A percentile compares a stretch with the other conserved stretches of the same genome.
Conservation (phyloP, 2,329 filamentous ascomycete genomes). For the Fusarium continuum region DNA sequence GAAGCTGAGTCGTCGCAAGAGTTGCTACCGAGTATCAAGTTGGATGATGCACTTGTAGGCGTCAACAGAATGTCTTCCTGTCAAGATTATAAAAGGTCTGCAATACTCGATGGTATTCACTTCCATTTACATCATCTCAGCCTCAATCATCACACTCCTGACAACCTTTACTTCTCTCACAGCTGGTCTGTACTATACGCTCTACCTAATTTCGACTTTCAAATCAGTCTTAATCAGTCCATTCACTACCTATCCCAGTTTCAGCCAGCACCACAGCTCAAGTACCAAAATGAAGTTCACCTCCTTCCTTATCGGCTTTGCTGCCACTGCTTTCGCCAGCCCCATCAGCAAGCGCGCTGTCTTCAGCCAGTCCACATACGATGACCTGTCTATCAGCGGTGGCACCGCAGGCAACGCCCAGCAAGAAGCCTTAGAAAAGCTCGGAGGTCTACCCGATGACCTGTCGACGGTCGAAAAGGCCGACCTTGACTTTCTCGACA, state of each 20-base stretch:
- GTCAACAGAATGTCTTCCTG: fast-evolving
- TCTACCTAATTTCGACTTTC: background rate
- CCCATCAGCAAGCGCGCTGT: slow-evolving; percentile 45
- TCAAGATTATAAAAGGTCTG: background rate
- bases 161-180: background rate
- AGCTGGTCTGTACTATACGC: background rate
- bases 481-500: slow-evolving; percentile 60
- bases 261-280: background rate
- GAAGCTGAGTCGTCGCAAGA: background rate
- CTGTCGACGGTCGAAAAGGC: slow-evolving; percentile 54
- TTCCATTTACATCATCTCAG: background rate
- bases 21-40: background rate
- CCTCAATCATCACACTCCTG: background rate
- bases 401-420: slow-evolving; percentile 57
- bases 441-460: slow-evolving; percentile 51
- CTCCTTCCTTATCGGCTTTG: slow-evolving; percentile 42
- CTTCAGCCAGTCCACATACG: slow-evolving; percentile 50
- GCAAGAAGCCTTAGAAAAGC: slow-evolving; percentile 54
- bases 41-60: fast-evolving
- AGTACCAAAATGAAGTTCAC: slow-evolving; percentile 49
- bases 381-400: slow-evolving; percentile 58
- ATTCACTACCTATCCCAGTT: background rate
- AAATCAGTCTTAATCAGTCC: background rate
- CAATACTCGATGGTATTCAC: background rate
- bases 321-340: slow-evolving; percentile 41